Conservation (phyloP, 331 rosid genomes). For the Dryas integrifolia region DNA sequence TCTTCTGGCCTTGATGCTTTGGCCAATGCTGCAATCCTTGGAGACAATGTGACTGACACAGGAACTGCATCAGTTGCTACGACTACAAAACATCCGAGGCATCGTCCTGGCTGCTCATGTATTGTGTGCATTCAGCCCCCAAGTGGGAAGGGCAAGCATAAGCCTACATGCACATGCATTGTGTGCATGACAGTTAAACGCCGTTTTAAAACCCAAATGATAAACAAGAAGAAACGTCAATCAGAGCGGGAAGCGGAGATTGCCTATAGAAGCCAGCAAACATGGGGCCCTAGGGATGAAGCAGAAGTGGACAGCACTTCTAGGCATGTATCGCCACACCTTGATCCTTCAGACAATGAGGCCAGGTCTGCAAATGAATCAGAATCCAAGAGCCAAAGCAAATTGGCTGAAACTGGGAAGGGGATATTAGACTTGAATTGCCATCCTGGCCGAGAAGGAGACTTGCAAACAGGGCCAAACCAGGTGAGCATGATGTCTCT, state of each 20-base stretch:
- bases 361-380: constrained; percentile 55
- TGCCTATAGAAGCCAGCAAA: constrained; percentile 67
- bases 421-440: constrained; percentile 76
- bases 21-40: constrained; percentile 86
- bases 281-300: constrained; percentile 66
- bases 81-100: constrained; percentile 94
- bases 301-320: constrained; percentile 72
- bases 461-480: constrained; percentile 43
- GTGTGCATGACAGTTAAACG: constrained; percentile 98
- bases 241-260: constrained; percentile 97
- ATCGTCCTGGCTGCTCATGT: constrained; percentile 99
- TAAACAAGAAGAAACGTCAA: constrained; percentile 95
- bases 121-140: constrained; percentile 99
- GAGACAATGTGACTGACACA: constrained; percentile 62
- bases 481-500: constrained; percentile 73
- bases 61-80: constrained; percentile 67
- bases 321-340: constrained; percentile 51
- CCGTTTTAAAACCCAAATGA: constrained; percentile 92
- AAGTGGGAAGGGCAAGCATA: constrained; percentile 99
- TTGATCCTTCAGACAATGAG: constrained; percentile 64
- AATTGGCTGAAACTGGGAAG: constrained; percentile 59
- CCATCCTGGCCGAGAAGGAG: constrained; percentile 74
- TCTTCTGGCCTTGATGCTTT: constrained; percentile 87
- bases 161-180: constrained; percentile 88
- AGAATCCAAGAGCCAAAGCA: constrained; percentile 56